phyloP scores from a whole-genome alignment of 768 basidiomycete genomes.

The Daedaleopsis nitida region DNA sequence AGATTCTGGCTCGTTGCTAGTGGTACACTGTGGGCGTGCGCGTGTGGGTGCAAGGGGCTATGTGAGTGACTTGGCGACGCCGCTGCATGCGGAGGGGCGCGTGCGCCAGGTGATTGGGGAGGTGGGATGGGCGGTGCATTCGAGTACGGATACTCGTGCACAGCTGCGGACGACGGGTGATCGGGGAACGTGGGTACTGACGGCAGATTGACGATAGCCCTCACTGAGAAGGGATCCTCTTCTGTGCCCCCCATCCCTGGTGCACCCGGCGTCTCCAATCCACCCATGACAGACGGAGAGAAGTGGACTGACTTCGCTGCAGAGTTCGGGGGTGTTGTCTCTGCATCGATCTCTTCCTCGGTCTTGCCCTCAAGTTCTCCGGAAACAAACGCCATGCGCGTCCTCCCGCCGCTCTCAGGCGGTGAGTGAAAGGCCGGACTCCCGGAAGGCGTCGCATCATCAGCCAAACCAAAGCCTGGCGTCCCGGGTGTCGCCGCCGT shows the following conservation, averaged over 20 bases:
- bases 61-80: conserved; percentile 4
- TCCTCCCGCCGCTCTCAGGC: conserved; percentile 11
- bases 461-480: conserved; percentile 25
- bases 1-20: conserved; percentile 8
- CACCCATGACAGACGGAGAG: conserved; percentile 46
- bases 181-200: not conserved
- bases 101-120: conserved; percentile 18
- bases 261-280: conserved; percentile 24
- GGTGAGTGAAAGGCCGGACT: not conserved
- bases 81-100: conserved; percentile 5
- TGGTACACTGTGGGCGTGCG: conserved; percentile 20
- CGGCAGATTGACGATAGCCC: not conserved
- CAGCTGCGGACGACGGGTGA: conserved; percentile 27
- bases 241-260: not conserved
- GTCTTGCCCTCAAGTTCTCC: conserved; percentile 43
- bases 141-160: conserved; percentile 20
- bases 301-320: conserved; percentile 45
- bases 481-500: conserved; percentile 76
- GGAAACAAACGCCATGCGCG: conserved; percentile 41
- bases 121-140: conserved; percentile 6
- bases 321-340: conserved; percentile 17
- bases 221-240: conserved; percentile 6
- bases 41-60: not conserved
- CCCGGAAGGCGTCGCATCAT: conserved; percentile 15
- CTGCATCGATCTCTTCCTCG: conserved; percentile 31